Base-by-base conservation (phyloP, 805 yeast genomes). In the Monosporozyma yasuniensis region DNA sequence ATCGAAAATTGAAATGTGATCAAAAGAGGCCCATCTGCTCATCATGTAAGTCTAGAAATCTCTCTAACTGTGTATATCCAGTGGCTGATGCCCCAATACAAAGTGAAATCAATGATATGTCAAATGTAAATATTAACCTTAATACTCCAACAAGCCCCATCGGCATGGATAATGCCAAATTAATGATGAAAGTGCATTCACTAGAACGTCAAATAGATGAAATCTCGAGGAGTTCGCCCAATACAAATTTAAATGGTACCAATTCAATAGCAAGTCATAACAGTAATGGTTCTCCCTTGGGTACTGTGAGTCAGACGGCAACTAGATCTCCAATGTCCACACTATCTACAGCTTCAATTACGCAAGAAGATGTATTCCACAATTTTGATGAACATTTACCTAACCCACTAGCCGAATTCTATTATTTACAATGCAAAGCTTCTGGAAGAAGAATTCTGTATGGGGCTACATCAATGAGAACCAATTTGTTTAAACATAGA, bases 381-480 rank as follows among this genome's bases (percentile, higher is more conserved):
- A 46, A 46, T 46, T 10, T 14, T 23, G 27, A 41, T 19, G 10
- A n/a, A 35, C 21, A 44, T 35, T 35, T 32, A 35, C 30, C 35
- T 22, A 57, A 55, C 47, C 54, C 56, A 23, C 43, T 54, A 7
- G 48, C 54, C 21, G 42, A 56, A 35, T 47, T 48, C 19, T 46
- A 52, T 39, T 52, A 32, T 47, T 5, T 61, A 7, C 59, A 59
- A 46, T 21, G 42, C 4, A 58, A 63, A 46, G 41, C 55, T 7
- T 46, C 54, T 22, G 67, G 61, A 6, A 54, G 68, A 42, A 48
- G 50, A 2, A 49, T 57, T 2, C 23, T 55, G n/a, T 63, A 52
- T 54, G 71, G 71, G 0, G 63, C 68, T 6, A 67, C 71, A 1
- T 56, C 67, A 4, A 32, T 56, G 19, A 55, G 61, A 37, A 55